phyloP scores from a whole-genome alignment of 345 rosid genomes.

The Camelina laxa region DNA sequence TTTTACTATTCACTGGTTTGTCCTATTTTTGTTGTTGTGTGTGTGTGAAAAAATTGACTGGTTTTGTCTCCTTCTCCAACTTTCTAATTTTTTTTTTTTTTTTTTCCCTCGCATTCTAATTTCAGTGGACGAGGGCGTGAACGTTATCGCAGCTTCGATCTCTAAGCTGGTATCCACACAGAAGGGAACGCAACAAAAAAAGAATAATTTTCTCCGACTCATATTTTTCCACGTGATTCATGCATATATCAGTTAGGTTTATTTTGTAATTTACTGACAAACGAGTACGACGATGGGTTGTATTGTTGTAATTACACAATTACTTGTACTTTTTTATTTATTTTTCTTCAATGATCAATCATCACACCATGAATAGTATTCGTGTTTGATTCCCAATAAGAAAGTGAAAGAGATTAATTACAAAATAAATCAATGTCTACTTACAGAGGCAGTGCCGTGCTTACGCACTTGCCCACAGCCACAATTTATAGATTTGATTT shows the following conservation, averaged over 20 bases:
- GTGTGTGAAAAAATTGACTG: too few species aligned
- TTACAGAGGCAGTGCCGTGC: too few species aligned
- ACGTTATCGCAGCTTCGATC: slow-evolving; percentile 31
- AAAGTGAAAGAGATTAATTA: too few species aligned
- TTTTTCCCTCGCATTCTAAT: neutral
- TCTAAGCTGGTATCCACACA: slow-evolving; percentile 27
- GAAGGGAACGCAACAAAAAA: slow-evolving; percentile 29
- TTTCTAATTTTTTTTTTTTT: neutral
- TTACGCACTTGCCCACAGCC: too few species aligned
- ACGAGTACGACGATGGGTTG: neutral
- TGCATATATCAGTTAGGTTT: neutral
- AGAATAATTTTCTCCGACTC: neutral
- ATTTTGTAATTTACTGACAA: neutral
- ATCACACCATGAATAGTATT: too few species aligned
- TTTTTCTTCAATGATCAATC: too few species aligned
- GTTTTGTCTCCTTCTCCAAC: neutral
- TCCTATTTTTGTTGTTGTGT: neutral
- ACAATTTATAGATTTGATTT: too few species aligned
- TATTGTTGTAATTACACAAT: neutral
- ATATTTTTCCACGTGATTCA: slow-evolving; percentile 2
- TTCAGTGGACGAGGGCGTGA: slow-evolving; percentile 27
- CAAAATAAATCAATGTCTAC: too few species aligned
- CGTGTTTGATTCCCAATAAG: too few species aligned
- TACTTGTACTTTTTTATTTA: too few species aligned
- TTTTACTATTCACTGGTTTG: slow-evolving; percentile 4